Conservation (phyloP, 768 basidiomycete species). For the Ramaria rubella region DNA sequence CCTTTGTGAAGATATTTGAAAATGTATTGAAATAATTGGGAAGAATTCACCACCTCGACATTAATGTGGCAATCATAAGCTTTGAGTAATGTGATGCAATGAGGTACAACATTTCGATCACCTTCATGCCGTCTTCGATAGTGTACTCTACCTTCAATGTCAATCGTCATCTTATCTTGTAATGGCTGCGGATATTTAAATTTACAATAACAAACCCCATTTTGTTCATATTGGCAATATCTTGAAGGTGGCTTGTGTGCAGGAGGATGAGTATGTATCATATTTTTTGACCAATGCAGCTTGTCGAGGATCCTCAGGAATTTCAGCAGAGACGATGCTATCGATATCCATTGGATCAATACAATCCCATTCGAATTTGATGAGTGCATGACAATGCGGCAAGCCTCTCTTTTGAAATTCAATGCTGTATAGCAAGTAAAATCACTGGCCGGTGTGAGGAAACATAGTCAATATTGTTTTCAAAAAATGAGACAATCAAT, state of each 20-base stretch:
- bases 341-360: constrained; percentile 25
- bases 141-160: constrained; percentile 23
- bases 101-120: constrained; percentile 27
- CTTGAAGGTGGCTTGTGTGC: constrained; percentile 12
- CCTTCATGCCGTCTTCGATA: constrained; percentile 20
- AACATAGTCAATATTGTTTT: constrained; percentile 26
- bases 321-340: constrained; percentile 28
- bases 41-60: constrained; percentile 25
- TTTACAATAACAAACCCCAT: constrained; percentile 19
- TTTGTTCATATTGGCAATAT: constrained; percentile 23
- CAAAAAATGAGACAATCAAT: constrained; percentile 22
- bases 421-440: constrained; percentile 32
- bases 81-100: constrained; percentile 21
- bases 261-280: constrained; percentile 30
- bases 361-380: constrained; percentile 25
- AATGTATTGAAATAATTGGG: constrained; percentile 32
- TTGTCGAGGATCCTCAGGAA: constrained; percentile 23
- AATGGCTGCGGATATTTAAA: constrained; percentile 18
- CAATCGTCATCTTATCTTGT: constrained; percentile 20
- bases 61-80: constrained; percentile 33
- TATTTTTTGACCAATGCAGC: no score
- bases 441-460: constrained; percentile 22
- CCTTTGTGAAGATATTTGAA: constrained; percentile 38
- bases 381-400: constrained; percentile 36
- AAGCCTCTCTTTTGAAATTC: constrained; percentile 37